These are phyloP conservation scores for Syzygium malaccense DNA, from an alignment of 441 rosid genomes.

Conservation along the genomic window DNA sequence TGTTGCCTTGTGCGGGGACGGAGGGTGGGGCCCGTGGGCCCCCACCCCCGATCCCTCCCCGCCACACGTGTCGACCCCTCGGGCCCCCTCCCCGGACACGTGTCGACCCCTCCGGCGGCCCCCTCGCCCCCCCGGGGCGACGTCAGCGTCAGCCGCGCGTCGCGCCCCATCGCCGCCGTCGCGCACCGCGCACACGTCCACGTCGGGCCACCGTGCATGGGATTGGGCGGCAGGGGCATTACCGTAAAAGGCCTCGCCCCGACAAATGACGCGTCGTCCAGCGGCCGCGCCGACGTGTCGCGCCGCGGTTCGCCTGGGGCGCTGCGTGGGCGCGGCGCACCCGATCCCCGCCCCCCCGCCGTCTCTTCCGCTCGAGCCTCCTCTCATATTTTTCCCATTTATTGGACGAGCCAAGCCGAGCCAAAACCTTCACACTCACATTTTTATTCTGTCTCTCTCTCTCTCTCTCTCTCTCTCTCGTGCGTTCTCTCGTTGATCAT, in stretches of 20 bases:
- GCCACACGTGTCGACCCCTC: neutral
- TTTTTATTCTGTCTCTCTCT: neutral
- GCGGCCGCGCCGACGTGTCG: neutral
- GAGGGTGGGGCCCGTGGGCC: neutral
- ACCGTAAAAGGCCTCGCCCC: neutral
- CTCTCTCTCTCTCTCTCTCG: neutral
- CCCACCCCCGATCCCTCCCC: neutral
- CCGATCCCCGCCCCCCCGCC: neutral
- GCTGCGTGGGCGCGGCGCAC: neutral
- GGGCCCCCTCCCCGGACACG: neutral
- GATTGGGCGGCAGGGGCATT: neutral
- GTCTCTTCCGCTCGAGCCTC: neutral
- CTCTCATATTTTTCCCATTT: neutral
- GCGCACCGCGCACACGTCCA: neutral
- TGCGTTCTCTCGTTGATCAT: neutral
- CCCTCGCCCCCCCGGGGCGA: neutral
- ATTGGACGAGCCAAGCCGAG: neutral
- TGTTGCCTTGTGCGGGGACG: neutral
- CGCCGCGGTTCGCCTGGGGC: accelerated
- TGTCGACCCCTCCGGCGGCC: neutral
- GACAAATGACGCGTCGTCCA: neutral
- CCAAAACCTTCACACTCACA: neutral
- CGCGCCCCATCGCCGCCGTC: neutral
- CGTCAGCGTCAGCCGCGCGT: neutral
- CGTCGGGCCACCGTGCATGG: neutral